phyloP scores from a whole-genome alignment of 2,329 filamentous ascomycete species.

The Fusarium dlaminii region DNA sequence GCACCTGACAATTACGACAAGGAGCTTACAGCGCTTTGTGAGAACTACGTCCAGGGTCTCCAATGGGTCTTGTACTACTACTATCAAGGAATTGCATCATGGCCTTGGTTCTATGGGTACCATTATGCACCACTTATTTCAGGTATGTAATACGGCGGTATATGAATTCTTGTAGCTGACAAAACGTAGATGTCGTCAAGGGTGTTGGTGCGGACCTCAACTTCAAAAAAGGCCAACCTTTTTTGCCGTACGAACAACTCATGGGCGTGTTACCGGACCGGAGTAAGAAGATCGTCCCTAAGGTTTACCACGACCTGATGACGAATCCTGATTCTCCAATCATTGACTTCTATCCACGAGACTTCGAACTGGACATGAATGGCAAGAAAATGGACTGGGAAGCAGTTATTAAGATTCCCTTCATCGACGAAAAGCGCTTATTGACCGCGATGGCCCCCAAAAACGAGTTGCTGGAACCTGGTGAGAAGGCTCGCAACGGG shows the following conservation, averaged over 20 bases:
- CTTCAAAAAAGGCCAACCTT: slow-evolving; percentile 94
- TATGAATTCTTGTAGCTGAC: slow-evolving; percentile 49
- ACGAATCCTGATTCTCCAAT: slow-evolving; percentile 90
- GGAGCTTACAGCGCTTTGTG: slow-evolving; percentile 82
- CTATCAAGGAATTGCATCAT: slow-evolving; percentile 95
- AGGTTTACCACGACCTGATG: slow-evolving; percentile 91
- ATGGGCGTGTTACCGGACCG: slow-evolving; percentile 98
- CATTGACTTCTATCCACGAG: slow-evolving; percentile 96
- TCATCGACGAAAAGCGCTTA: slow-evolving; percentile 92
- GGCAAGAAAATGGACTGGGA: slow-evolving; percentile 99
- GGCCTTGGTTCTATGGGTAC: slow-evolving; percentile 98
- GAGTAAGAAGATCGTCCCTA: slow-evolving; percentile 95
- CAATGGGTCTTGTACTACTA: slow-evolving; percentile 99
- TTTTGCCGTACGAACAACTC: slow-evolving; percentile 93
- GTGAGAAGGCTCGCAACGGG: slow-evolving; percentile 84
- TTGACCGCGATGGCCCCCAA: slow-evolving; percentile 86
- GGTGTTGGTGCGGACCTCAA: slow-evolving; percentile 88
- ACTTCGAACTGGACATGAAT: slow-evolving; percentile 99
- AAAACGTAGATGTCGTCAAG: slow-evolving; percentile 79
- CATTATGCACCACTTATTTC: slow-evolving; percentile 98
- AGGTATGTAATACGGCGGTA: slow-evolving; percentile 55
- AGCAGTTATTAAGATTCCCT: slow-evolving; percentile 97
- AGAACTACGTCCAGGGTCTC: slow-evolving; percentile 97
- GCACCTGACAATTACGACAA: slow-evolving; percentile 76
- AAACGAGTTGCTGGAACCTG: slow-evolving; percentile 78